Evolutionary conservation across 345 rosid species (phyloP).

Genomic region (Hypericum perforatum): DNA sequence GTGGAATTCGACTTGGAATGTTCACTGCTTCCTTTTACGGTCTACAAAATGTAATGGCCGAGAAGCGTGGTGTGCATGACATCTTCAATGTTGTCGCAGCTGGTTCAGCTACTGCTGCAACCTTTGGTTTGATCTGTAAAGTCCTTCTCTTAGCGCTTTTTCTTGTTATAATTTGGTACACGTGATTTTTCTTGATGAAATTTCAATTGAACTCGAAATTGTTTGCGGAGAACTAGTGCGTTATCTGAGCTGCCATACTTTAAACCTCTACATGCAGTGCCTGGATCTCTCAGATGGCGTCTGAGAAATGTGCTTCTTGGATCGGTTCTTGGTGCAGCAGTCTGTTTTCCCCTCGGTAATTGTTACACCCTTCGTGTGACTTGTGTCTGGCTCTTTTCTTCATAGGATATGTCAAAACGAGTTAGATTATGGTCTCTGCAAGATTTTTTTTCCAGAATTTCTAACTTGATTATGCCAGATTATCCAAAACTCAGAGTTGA

Average conservation of each 20-base stretch:
- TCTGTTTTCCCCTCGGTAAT: conserved; percentile 74
- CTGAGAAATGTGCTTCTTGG: conserved; percentile 72
- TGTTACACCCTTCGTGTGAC: conserved; percentile 5
- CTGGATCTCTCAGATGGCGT: conserved; percentile 80
- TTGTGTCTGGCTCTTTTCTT: not conserved
- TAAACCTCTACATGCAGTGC: conserved; percentile 42
- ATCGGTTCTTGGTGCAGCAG: conserved; percentile 64
- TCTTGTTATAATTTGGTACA: not conserved
- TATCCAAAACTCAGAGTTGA: no score
- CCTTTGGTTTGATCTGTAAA: conserved; percentile 74
- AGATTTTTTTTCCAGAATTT: no score
- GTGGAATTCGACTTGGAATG: conserved; percentile 88
- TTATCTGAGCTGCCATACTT: no score
- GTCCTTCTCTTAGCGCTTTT: not conserved
- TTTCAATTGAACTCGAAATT: not conserved
- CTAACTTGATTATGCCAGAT: no score
- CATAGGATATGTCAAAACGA: no score
- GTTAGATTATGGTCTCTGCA: no score
- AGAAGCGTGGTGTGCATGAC: conserved; percentile 72
- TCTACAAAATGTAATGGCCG: conserved; percentile 69
- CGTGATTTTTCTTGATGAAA: not conserved
- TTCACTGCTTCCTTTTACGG: conserved; percentile 78
- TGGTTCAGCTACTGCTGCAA: conserved; percentile 90
- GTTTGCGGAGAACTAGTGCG: no score
- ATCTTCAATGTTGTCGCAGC: conserved; percentile 77